Base-by-base conservation (phyloP, 2,329 filamentous ascomycete genomes). In the Ramularia collo-cygni region DNA sequence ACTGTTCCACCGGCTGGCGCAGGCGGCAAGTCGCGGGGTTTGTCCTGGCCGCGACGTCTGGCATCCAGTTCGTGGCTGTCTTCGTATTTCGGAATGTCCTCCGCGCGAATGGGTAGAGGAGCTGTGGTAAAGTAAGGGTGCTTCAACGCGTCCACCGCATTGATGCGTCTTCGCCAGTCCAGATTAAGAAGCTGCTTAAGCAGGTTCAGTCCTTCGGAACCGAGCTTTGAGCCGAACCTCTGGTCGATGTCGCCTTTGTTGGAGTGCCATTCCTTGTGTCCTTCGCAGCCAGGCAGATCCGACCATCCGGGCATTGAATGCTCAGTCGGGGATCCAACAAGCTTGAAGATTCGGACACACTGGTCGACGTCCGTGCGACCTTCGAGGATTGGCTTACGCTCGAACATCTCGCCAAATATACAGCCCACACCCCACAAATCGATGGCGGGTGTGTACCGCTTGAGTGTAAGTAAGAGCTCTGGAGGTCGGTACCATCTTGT, bases 371-470 rank as follows among this genome's bases (percentile, higher is more conserved):
- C 92, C 54, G 84, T 93, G 51, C 86, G 87, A 9, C 92, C 92
- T 6, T 88, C 78, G 30, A 98, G 73, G 38, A 98, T 96, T 0
- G 92, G 92, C 61, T 90, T 94, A 27, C 87, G 82, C 54, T 87
- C 79, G 50, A 95, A 83, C 90, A 98, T 98, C 62, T 98, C 92
- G 37, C 88, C 92, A 65, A 98, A 95, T 2, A 98, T 88, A 59
- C 92, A 98, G n/a, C 84, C 92, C 52, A 95, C 90, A 54, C 92
- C 92, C 92, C 92, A 98, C 67, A 98, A 79, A 64, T 98, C 92
- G 56, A 98, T 95, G 8, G 92, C 89, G 10, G 89, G 87, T n/a
- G 92, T 98, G 64, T 98, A 98, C 51, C 79, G 79, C 54, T 88
- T 81, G 21, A 98, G 72, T 49, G 90, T 84, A 35, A 98, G 74